Percentiles rank a stretch among this genome's conserved stretches.
Evolutionary conservation across 2,329 filamentous ascomycete species (phyloP).

Genomic region (Aspergillus pseudoviridinutans): DNA sequence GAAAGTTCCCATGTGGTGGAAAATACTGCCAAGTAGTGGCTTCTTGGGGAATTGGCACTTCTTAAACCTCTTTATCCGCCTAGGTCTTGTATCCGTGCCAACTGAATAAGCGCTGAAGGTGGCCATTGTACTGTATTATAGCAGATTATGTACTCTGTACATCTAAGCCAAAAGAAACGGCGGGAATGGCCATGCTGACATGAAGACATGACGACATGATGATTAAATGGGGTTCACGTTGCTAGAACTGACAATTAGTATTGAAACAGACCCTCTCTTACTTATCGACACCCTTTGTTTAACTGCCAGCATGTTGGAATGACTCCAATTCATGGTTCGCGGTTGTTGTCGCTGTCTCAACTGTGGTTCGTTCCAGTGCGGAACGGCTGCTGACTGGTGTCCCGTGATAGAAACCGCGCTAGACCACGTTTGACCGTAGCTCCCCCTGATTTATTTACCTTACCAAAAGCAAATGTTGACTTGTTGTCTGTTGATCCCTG

Average conservation of each 20-base stretch:
- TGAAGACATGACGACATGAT: background rate
- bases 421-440: background rate
- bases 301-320: background rate
- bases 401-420: constrained; percentile 2
- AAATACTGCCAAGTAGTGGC: constrained; percentile 21
- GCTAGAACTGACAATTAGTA: background rate
- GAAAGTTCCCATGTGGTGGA: constrained; percentile 29
- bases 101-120: background rate
- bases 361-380: constrained; percentile 26
- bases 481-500: constrained; percentile 7
- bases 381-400: constrained; percentile 6
- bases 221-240: background rate
- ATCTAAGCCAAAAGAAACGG: background rate
- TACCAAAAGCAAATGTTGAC: background rate
- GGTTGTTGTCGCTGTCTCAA: constrained; percentile 3
- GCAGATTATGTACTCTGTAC: background rate
- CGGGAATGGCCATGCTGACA: background rate
- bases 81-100: background rate
- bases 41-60: background rate
- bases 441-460: background rate
- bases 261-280: background rate
- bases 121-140: background rate
- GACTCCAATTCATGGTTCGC: constrained; percentile 3
- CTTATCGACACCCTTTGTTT: background rate
- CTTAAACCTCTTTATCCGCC: background rate